phyloP scores from a whole-genome alignment of 768 basidiomycete genomes.

The Candolleomyces aberdarensis region DNA sequence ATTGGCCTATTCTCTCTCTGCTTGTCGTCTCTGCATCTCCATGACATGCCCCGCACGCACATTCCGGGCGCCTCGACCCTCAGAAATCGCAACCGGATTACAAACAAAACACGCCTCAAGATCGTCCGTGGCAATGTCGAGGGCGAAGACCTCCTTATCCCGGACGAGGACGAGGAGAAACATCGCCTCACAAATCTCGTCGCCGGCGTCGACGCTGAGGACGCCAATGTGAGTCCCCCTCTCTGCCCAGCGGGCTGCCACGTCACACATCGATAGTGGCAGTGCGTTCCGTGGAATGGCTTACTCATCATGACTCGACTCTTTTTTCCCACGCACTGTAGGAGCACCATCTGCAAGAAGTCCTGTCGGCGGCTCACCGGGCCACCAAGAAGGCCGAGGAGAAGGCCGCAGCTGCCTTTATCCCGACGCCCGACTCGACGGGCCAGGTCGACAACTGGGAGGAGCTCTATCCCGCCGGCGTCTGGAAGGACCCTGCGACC shows the following conservation, averaged over 20 bases:
- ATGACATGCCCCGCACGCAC: constrained; percentile 87
- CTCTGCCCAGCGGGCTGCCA: constrained; percentile 28
- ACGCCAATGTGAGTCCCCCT: constrained; percentile 79
- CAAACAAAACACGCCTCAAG: constrained; percentile 88
- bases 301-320: constrained; percentile 39
- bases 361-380: constrained; percentile 43
- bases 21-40: constrained; percentile 43
- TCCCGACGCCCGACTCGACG: constrained; percentile 91
- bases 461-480: constrained; percentile 63
- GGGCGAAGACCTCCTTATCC: constrained; percentile 73
- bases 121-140: constrained; percentile 81
- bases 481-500: constrained; percentile 74
- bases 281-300: constrained; percentile 48
- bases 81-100: constrained; percentile 86
- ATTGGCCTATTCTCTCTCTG: constrained; percentile 29
- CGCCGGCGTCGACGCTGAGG: constrained; percentile 89
- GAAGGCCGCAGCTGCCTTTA: constrained; percentile 55
- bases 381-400: constrained; percentile 28
- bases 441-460: constrained; percentile 77
- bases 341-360: constrained; percentile 56
- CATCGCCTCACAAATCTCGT: constrained; percentile 71
- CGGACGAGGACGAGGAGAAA: constrained; percentile 86
- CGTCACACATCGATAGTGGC: constrained; percentile 42
- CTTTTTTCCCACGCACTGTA: constrained; percentile 13
- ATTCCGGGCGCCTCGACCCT: constrained; percentile 75